Evolutionary conservation across 2,329 filamentous ascomycete species (phyloP).

Genomic region (Paracoccidioides brasiliensis): DNA sequence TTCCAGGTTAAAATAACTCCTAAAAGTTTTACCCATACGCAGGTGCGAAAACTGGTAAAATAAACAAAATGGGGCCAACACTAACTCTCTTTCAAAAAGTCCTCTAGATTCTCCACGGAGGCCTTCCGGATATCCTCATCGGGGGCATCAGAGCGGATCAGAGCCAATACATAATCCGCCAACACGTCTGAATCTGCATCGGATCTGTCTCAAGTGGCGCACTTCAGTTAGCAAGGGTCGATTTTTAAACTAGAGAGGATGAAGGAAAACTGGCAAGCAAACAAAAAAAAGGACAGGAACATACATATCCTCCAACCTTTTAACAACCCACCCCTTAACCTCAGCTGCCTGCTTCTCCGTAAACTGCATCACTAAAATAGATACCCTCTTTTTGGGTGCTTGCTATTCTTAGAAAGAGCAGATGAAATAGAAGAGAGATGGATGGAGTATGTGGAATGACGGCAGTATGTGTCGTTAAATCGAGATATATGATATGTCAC

Average conservation of each 20-base stretch:
- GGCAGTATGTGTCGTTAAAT: no score
- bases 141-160: slow-evolving; percentile 43
- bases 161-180: slow-evolving; percentile 48
- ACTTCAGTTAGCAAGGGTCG: no score
- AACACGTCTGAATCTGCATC: slow-evolving; percentile 50
- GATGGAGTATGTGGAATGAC: no score
- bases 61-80: slow-evolving; percentile 4
- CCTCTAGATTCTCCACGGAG: slow-evolving; percentile 43
- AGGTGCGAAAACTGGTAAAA: slow-evolving; percentile 3
- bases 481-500: no score
- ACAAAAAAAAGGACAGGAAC: slow-evolving; percentile 12
- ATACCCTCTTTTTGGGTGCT: no score
- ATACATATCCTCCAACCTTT: slow-evolving; percentile 45
- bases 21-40: neutral
- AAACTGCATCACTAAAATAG: slow-evolving; percentile 35
- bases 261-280: neutral
- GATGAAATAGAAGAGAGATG: no score
- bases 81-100: slow-evolving; percentile 44
- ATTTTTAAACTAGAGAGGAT: no score
- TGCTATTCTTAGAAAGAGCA: no score
- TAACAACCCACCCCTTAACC: slow-evolving; percentile 47
- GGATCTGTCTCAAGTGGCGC: slow-evolving; percentile 29
- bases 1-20: neutral
- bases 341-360: slow-evolving; percentile 39
- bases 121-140: slow-evolving; percentile 41